These are phyloP conservation scores for Hymenoscyphus occultus DNA, from an alignment of 2,329 filamentous ascomycete species.

Conservation along the genomic window DNA sequence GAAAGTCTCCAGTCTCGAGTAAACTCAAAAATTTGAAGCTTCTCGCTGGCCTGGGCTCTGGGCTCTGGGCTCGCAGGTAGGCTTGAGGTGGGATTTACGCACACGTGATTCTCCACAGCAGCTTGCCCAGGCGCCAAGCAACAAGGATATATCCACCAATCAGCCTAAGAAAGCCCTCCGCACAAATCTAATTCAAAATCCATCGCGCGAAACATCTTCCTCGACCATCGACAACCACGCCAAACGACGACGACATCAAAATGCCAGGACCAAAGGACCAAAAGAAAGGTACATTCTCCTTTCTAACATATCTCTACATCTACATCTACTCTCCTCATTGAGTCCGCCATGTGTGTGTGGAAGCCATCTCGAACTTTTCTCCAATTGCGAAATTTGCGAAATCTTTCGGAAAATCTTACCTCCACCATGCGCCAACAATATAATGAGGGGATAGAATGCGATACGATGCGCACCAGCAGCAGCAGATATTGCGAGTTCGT, in stretches of 20 bases:
- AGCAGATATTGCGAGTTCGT: constrained; percentile 75
- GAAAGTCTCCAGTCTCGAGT: not conserved
- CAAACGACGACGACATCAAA: constrained; percentile 23
- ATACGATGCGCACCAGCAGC: constrained; percentile 49
- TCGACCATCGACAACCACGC: constrained; percentile 16
- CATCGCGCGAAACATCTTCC: not conserved
- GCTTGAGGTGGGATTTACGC: too few relatives aligned
- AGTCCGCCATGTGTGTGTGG: constrained; percentile 22
- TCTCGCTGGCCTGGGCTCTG: not conserved
- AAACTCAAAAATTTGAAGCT: not conserved
- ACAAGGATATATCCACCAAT: too few relatives aligned
- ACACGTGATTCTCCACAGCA: too few relatives aligned
- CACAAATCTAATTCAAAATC: too few relatives aligned
- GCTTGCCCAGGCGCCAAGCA: too few relatives aligned
- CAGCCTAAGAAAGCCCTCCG: too few relatives aligned
- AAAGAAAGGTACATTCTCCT: constrained; percentile 38
- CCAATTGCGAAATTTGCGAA: constrained; percentile 18
- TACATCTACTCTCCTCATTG: constrained; percentile 9
- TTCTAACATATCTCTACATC: constrained; percentile 21
- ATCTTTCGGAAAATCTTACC: constrained; percentile 6
- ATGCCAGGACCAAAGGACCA: constrained; percentile 35
- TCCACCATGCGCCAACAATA: constrained; percentile 19
- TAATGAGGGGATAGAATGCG: constrained; percentile 25
- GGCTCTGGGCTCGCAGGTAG: too few relatives aligned
- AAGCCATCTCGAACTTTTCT: constrained; percentile 22